Percentiles rank a stretch among this genome's conserved stretches.
Evolutionary conservation across 805 yeast genomes (phyloP).

Genomic region (Nakazawaea pomicola): DNA sequence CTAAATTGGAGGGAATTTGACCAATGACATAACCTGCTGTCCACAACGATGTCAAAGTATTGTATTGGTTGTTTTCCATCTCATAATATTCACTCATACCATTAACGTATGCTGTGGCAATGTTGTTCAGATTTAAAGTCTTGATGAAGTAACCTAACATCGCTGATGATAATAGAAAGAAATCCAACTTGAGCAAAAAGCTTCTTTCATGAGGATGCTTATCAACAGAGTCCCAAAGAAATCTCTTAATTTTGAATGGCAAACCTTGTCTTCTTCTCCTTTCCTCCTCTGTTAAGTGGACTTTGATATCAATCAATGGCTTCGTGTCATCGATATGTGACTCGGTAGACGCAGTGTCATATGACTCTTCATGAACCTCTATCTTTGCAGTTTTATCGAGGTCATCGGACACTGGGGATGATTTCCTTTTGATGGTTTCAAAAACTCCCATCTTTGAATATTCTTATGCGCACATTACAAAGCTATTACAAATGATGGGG

Average conservation of each 20-base stretch:
- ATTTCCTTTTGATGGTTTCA: too few relatives aligned
- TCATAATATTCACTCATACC: conserved; percentile 40
- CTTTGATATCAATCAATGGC: not conserved
- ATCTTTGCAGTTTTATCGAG: too few relatives aligned
- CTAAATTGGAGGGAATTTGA: conserved; percentile 42
- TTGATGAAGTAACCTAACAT: conserved; percentile 43
- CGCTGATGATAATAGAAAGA: conserved; percentile 34
- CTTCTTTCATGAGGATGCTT: conserved; percentile 30
- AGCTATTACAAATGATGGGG: too few relatives aligned
- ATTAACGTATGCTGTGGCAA: conserved; percentile 41
- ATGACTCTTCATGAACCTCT: not conserved
- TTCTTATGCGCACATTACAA: too few relatives aligned
- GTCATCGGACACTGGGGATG: too few relatives aligned
- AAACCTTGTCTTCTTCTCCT: not conserved
- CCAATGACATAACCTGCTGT: conserved; percentile 49
- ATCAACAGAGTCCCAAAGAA: conserved; percentile 26
- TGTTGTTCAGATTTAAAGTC: conserved; percentile 35
- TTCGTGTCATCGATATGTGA: not conserved
- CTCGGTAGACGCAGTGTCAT: not conserved
- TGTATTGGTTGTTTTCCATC: conserved; percentile 38
- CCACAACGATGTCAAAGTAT: conserved; percentile 38
- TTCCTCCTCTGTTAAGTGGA: not conserved
- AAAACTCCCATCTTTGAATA: not conserved
- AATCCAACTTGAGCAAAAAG: conserved; percentile 31
- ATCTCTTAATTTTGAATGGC: conserved; percentile 5